Evolutionary conservation across 768 basidiomycete species (phyloP), one percentile per base, ranked within the genome.

Genomic region (Ramaria sp.): DNA sequence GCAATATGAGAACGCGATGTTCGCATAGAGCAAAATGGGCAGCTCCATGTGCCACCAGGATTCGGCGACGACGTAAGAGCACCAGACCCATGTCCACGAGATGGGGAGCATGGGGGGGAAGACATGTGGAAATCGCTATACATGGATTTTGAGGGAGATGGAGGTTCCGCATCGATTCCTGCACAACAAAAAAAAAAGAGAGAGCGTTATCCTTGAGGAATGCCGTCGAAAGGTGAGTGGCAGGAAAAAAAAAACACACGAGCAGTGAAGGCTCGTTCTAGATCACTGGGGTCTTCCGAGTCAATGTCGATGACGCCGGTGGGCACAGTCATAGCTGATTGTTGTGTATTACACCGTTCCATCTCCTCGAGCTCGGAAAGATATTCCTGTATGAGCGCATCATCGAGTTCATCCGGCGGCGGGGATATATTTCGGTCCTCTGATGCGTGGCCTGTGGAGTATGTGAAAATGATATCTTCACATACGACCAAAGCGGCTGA

Each of bases 361-460:
- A 41, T 32, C 34, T 55, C 53, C 16, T 48, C 53, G 25, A 55
- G 53, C 42, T 55, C 53, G 43, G 53, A 43, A 25, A 55, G 43
- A 38, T 55, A 55, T 55, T 55, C 53, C 47, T 43, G 43, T 8
- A 55, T 55, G 10, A 55, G 28, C 25, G n/a, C 53, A 36, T 55
- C 42, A 15, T 55, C 53, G 6, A 37, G 28, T 15, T 18, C 10
- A 48, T 55, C 53, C 8, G 10, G 10, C 3, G 42, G 27, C 9
- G 53, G 42, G 3, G 43, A 47, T 15, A 10, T 9, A 32, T 24
- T 22, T 18, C 28, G 18, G 1, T 20, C n/a, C 6, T 45, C 34
- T 2, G 53, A 28, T 28, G 28, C 15, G 12, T 47, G 6, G 8
- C 53, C 53, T 55, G 13, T 12, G 20, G 15, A 34, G 10, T 10